Base-by-base conservation (phyloP, 768 basidiomycete genomes). In the Chalciporus piperatus region DNA sequence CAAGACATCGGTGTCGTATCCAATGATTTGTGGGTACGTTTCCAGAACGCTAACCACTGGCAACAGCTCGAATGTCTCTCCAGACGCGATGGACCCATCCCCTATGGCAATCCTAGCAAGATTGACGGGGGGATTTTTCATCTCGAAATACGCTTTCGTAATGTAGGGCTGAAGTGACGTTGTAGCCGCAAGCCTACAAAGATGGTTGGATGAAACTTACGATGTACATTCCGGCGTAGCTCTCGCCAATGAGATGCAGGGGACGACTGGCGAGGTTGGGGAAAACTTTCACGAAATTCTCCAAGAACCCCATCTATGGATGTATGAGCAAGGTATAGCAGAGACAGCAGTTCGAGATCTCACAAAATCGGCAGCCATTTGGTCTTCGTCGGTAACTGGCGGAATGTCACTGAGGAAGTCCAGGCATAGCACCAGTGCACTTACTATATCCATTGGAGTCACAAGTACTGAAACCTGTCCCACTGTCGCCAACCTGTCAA, bases 21-120 rank as follows among this genome's bases (percentile, higher is more conserved):
- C 83, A 46, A 90, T 87, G 25, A 89, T 69, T 61, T 89, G 87
- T 1, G 88, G 88, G 61, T 84, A 86, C 4, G 88, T 89, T 68
- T 86, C 79, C 16, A 89, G 65, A 27, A 85, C 72, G 49, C 76
- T 59, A 60, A 87, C 83, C 11, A 82, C 76, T 25, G 87, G 81
- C 0, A 82, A 56, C 22, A 81, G 66, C 48, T 77, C 71, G 47
- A 78, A 85, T 9, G 77, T 76, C 44, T 74, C 72, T 28, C 58
- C 72, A n/a, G 78, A 72, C 3, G 77, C 73, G 16, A 87, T 74
- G 10, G 83, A 69, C 11, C 81, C 84, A 66, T 89, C 83, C 14
- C 88, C 88, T 41, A 91, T 87, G 12, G 77, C 82, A 47, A 89
- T 79, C 63, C 83, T 84, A 1, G 79, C 72, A 27, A 89, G 73